Evolutionary conservation across 495 filamentous ascomycete genomes (phyloP).

Genomic region (Aspergillus haitiensis): DNA sequence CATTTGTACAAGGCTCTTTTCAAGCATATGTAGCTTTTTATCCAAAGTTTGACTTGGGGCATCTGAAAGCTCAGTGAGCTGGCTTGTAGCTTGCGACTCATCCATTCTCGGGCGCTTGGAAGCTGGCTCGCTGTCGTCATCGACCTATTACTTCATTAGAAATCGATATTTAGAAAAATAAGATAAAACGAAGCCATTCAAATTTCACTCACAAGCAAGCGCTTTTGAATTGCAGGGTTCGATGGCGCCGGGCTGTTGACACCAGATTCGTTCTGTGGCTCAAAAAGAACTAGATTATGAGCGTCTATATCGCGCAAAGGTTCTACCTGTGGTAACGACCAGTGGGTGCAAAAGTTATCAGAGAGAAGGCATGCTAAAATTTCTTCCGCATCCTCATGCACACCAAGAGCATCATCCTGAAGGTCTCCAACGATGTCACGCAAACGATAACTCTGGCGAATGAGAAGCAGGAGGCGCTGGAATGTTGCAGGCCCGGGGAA

Average conservation of each 20-base stretch:
- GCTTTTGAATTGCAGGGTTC: slow-evolving; percentile 31
- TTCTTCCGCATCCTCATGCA: slow-evolving; percentile 49
- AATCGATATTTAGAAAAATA: not conserved
- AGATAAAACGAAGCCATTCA: not conserved
- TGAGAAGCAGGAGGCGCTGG: slow-evolving; percentile 41
- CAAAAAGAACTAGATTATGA: slow-evolving; percentile 20
- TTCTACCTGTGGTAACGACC: slow-evolving; percentile 47
- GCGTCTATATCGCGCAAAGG: slow-evolving; percentile 35
- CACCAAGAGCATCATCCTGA: slow-evolving; percentile 45
- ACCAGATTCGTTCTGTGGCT: slow-evolving; percentile 7
- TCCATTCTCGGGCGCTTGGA: slow-evolving; percentile 39
- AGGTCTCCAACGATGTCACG: slow-evolving; percentile 50
- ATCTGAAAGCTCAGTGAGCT: slow-evolving; percentile 38
- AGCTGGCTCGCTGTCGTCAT: slow-evolving; percentile 29
- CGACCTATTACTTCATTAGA: slow-evolving; percentile 26
- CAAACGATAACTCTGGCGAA: slow-evolving; percentile 42
- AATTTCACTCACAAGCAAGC: slow-evolving; percentile 35
- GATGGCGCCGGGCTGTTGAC: slow-evolving; percentile 1
- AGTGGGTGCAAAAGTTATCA: slow-evolving; percentile 37
- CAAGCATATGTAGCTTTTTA: slow-evolving; percentile 33
- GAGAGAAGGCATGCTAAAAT: slow-evolving; percentile 39
- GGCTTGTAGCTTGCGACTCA: slow-evolving; percentile 34
- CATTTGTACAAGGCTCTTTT: slow-evolving; percentile 40
- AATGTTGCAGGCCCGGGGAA: slow-evolving; percentile 42
- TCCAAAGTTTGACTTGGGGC: slow-evolving; percentile 36